Conservation (phyloP, 768 basidiomycete genomes). For the Collybia sp. region DNA sequence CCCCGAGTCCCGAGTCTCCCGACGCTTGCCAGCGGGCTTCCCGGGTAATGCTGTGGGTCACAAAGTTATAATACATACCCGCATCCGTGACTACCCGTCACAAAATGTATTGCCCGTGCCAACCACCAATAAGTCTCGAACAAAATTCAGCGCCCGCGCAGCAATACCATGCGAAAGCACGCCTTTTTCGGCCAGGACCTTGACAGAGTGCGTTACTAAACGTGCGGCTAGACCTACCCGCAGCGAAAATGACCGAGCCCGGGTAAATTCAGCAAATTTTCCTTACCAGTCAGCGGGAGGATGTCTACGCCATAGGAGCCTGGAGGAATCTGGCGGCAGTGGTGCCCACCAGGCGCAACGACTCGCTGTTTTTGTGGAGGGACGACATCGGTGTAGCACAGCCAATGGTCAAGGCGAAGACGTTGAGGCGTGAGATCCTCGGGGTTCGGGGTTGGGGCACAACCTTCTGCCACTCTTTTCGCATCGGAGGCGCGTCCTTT, state of each 20-base stretch:
- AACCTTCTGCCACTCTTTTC: slow-evolving; percentile 35
- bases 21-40: slow-evolving; percentile 20
- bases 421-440: slow-evolving; percentile 18
- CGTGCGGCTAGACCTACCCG: slow-evolving; percentile 22
- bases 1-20: slow-evolving; percentile 16
- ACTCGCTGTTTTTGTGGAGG: slow-evolving; percentile 31
- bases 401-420: slow-evolving; percentile 22
- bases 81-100: no score
- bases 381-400: slow-evolving; percentile 18
- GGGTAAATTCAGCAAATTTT: slow-evolving; percentile 27
- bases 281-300: slow-evolving; percentile 11
- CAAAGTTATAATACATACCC: no score
- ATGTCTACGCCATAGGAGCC: slow-evolving; percentile 23
- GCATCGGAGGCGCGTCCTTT: slow-evolving; percentile 35
- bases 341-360: slow-evolving; percentile 15
- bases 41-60: no score
- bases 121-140: no score
- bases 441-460: slow-evolving; percentile 19
- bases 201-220: slow-evolving; percentile 19
- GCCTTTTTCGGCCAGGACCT: slow-evolving; percentile 15
- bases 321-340: slow-evolving; percentile 22
- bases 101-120: no score
- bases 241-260: slow-evolving; percentile 28
- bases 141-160: slow-evolving; percentile 11
- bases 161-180: slow-evolving; percentile 19